Base-by-base conservation (phyloP, 2,329 filamentous ascomycete species). In the Aureobasidium sp. region DNA sequence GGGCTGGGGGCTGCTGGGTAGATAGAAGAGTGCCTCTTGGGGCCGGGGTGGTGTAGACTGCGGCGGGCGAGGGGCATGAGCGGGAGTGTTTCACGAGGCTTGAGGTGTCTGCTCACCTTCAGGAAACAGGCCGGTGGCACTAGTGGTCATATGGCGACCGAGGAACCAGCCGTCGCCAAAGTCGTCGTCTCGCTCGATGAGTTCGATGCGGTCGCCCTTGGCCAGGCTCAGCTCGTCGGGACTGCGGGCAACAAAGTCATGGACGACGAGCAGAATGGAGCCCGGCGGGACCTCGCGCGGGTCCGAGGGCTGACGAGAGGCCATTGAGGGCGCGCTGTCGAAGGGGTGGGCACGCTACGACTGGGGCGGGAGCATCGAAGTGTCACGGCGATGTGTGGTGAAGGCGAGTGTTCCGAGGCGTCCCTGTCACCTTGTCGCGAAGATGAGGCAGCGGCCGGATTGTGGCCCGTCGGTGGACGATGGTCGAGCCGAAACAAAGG, bases 241-340 rank as follows among this genome's bases (percentile, higher is more conserved):
- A 75, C 91, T 95, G 68, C 94, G 87, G 63, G 93, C 92, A 68
- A 87, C 81, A 74, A 99, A 97, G 76, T 97, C 91, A 77, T 99
- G 87, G 68, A 90, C 86, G 65, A 89, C 87, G 67, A 89, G 74
- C 68, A 90, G 75, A 52, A 85, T 70, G 22, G 69, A 68, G 47
- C 73, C 73, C 1, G 72, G 67, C 20, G 64, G 66, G 39, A 72
- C 71, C 39, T 69, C 53, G 29, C 58, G 62, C 8, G 64, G 59
- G 45, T 64, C 62, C 47, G 36, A 52, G 25, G 55, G 34, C 39
- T 53, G 62, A 22, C 62, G 53, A 31, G 55, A 27, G 29, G 62
- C 62, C 62, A 63, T 63, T 11, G 22, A 31, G 48, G 48, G 22
- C 52, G 44, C 34, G 34, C 36, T 47, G 57, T 44, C 47, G 29